Base-by-base conservation (phyloP, 352 stramenopile genomes). In the Globisporangium paddicum region DNA sequence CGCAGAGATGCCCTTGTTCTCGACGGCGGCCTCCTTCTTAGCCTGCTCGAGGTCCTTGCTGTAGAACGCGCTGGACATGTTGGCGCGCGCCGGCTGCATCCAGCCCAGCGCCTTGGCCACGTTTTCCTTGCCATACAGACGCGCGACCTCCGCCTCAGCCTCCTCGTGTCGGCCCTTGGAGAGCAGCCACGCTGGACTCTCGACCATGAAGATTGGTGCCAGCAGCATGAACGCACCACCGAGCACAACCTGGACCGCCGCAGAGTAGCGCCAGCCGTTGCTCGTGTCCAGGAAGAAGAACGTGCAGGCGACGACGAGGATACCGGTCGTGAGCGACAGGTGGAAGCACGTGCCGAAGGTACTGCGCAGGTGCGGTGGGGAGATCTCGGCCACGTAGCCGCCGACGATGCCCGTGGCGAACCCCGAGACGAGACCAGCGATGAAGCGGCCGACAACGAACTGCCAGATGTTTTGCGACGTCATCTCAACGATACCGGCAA, bases 251-350 rank as follows among this genome's bases (percentile, higher is more conserved):
- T 76, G 75, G 32, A 90, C 81, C 7, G 40, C 79, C 46, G 73
- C 79, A 58, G 83, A 80, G 60, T 81, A 75, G 9, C 80, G 75
- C 77, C 77, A 90, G 28, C 74, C 77, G 25, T 63, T 68, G 18
- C 68, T 47, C 18, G 77, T 77, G 64, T 83, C 68, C 40, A 70
- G 62, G 64, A 81, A 85, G 58, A 82, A 89, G 63, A 87, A 77
- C 9, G 72, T 72, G 2, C 59, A 71, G 4, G 61, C 67, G n/a
- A 81, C 75, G 32, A 77, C 57, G 26, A 85, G 55, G 26, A 79
- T 70, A 25, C 75, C 75, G 32, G 73, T 55, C 0, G 75, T 77
- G 35, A 80, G 71, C 9, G 58, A 60, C 38, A 48, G 66, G 51
- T 82, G 72, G 5, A 77, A 60, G 32, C 70, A 64, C 5, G 63